Conservation (phyloP, 2,329 filamentous ascomycete genomes). For the Fusarium marasasianum region DNA sequence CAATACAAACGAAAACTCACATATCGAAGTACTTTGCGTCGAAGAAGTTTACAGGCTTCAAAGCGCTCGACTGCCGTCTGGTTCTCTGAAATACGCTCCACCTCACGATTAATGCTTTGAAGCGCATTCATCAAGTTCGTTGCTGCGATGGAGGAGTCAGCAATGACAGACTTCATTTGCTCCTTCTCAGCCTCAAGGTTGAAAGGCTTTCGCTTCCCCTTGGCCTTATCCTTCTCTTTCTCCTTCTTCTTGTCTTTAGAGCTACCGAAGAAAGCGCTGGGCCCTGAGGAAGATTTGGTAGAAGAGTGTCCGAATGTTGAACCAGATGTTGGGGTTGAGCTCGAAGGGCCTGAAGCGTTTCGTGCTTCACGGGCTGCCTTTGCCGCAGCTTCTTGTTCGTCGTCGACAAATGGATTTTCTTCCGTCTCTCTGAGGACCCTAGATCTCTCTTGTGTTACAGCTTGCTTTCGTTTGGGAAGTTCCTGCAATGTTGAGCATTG, state of each 20-base stretch:
- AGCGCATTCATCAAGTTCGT: conserved; percentile 89
- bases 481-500: conserved; percentile 54
- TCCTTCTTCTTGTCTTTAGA: conserved; percentile 64
- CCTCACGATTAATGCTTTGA: conserved; percentile 90
- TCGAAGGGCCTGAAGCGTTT: conserved; percentile 35
- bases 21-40: conserved; percentile 87
- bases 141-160: conserved; percentile 87
- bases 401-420: conserved; percentile 74
- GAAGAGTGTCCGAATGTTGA: conserved; percentile 31
- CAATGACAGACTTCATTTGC: conserved; percentile 86
- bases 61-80: conserved; percentile 78
- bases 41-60: conserved; percentile 84
- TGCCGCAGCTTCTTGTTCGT: conserved; percentile 63
- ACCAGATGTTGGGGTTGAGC: conserved; percentile 15
- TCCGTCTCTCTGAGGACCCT: conserved; percentile 86
- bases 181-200: conserved; percentile 89
- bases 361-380: conserved; percentile 44
- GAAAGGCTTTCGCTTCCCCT: conserved; percentile 73
- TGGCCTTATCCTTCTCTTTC: conserved; percentile 63
- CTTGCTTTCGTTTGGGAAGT: conserved; percentile 74
- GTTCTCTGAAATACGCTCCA: conserved; percentile 88
- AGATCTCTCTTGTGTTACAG: conserved; percentile 79
- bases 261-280: conserved; percentile 52
- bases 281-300: conserved; percentile 50
- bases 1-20: conserved; percentile 52